A percentile compares a stretch with the other conserved stretches of the same genome.
Evolutionary conservation across 208 protist genomes (phyloP).

Genomic region (Wallacemonas sp.): DNA sequence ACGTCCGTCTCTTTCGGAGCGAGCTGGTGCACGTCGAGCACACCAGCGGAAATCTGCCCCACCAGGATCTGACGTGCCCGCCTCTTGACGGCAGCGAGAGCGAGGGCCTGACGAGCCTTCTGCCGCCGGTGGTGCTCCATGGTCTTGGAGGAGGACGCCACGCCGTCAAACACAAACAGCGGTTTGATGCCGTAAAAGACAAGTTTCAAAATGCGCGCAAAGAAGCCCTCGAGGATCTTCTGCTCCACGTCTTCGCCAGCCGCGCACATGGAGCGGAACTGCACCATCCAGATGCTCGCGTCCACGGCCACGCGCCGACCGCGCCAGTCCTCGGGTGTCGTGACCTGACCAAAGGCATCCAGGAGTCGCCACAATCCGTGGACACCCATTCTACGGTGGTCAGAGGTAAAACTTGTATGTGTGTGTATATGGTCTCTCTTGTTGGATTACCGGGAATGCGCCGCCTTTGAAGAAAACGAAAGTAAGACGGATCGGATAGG

Average conservation of each 20-base stretch:
- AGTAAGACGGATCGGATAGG: no score
- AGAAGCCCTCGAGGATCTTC: conserved; percentile 76
- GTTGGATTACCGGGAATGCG: background rate
- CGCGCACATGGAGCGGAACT: conserved; percentile 58
- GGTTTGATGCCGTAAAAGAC: conserved; percentile 87
- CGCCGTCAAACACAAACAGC: conserved; percentile 90
- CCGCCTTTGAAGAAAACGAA: no score
- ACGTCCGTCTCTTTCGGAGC: no score
- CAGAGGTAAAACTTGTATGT: background rate
- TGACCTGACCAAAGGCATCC: conserved; percentile 80
- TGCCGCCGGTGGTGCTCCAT: conserved; percentile 60
- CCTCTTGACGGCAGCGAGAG: conserved; percentile 40
- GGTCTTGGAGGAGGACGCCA: conserved; percentile 53
- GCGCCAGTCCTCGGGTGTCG: conserved; percentile 59
- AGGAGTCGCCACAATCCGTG: conserved; percentile 83
- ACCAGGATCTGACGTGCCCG: conserved; percentile 66
- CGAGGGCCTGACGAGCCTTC: conserved; percentile 35
- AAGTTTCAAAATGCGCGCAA: conserved; percentile 84
- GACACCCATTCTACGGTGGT: conserved; percentile 70
- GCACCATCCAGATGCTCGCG: conserved; percentile 89
- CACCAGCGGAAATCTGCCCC: conserved; percentile 67
- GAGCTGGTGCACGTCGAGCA: conserved; percentile 41
- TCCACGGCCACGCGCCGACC: conserved; percentile 84
- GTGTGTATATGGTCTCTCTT: conserved; percentile 4
- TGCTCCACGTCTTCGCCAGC: conserved; percentile 55